These are phyloP conservation scores for Fusarium graminum DNA, from an alignment of 2,329 filamentous ascomycete species.

Conservation along the genomic window DNA sequence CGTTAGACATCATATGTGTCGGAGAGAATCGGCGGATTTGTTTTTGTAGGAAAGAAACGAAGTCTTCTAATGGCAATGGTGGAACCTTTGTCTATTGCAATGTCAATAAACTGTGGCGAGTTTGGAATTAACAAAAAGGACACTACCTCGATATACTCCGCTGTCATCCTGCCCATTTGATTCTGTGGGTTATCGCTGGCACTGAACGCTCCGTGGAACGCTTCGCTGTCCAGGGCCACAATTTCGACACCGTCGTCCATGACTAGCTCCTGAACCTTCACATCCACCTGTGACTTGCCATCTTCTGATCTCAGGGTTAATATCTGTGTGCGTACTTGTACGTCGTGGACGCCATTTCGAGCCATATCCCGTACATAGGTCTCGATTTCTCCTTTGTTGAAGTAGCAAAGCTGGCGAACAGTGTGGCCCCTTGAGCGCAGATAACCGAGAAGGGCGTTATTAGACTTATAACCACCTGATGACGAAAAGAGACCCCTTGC, in stretches of 20 bases:
- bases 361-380: neutral
- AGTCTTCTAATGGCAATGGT: neutral
- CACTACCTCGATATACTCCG: neutral
- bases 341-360: fast-evolving
- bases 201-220: neutral
- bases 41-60: neutral
- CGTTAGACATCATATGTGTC: slow-evolving; percentile 5
- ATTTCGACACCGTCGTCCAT: slow-evolving; percentile 3
- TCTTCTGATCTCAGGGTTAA: neutral
- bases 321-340: fast-evolving
- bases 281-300: neutral
- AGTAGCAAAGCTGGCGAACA: slow-evolving; percentile 2
- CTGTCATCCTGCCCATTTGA: neutral
- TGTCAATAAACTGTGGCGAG: neutral
- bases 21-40: neutral
- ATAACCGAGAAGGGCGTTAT: neutral
- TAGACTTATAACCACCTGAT: slow-evolving; percentile 4
- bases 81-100: neutral
- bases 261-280: neutral
- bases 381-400: neutral
- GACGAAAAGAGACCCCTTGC: slow-evolving; percentile 9
- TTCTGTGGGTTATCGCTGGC: neutral
- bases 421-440: neutral
- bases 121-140: no score
- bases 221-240: neutral